phyloP scores from a whole-genome alignment of 345 rosid genomes.

The Eucalyptus sp. region DNA sequence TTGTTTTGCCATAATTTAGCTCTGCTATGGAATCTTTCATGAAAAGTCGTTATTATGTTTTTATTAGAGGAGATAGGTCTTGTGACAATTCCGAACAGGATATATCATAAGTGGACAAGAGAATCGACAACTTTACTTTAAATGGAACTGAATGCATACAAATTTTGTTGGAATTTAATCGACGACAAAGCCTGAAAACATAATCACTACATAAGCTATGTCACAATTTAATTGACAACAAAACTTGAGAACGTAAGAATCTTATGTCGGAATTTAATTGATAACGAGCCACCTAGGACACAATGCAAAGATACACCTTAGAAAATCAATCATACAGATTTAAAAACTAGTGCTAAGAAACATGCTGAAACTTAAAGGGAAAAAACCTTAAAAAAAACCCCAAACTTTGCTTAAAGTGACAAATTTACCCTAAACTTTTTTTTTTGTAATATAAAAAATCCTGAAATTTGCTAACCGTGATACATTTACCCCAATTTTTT shows the following conservation, averaged over 20 bases:
- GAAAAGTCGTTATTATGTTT: too few species aligned
- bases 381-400: too few species aligned
- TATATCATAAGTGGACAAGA: not conserved
- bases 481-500: too few species aligned
- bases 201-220: not conserved
- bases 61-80: not conserved
- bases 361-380: not conserved
- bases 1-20: not conserved
- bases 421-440: too few species aligned
- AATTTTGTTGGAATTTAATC: not conserved
- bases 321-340: not conserved
- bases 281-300: not conserved
- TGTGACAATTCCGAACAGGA: not conserved
- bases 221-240: not conserved
- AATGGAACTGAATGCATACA: not conserved
- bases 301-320: not conserved
- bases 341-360: not conserved
- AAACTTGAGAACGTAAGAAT: too few species aligned
- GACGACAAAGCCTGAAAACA: rapidly evolving
- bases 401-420: too few species aligned
- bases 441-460: too few species aligned
- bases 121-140: not conserved
- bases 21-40: rapidly evolving
- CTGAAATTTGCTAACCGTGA: too few species aligned
- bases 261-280: not conserved